phyloP scores from a whole-genome alignment of 177 flowering plant species.

The Tripterygium wilfordii region DNA sequence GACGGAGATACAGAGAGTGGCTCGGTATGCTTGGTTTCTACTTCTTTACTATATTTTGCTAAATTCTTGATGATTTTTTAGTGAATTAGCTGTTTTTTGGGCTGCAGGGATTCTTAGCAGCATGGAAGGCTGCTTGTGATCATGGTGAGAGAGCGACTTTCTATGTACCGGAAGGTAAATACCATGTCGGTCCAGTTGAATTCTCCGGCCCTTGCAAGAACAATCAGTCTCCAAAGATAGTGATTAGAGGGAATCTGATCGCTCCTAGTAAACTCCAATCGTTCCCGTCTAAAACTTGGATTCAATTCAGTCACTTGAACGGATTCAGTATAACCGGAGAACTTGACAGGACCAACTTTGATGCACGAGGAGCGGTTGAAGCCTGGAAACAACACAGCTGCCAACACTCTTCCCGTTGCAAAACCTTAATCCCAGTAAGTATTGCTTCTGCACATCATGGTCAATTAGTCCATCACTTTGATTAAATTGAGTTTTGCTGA shows the following conservation, averaged over 20 bases:
- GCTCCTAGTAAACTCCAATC: slow-evolving; percentile 10
- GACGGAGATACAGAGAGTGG: slow-evolving; percentile 21
- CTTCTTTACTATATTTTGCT: slow-evolving; percentile 2
- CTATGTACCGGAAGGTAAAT: slow-evolving; percentile 16
- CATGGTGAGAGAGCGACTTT: slow-evolving; percentile 12
- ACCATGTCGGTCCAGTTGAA: slow-evolving; percentile 12
- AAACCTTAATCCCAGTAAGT: slow-evolving; percentile 9
- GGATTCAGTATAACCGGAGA: slow-evolving; percentile 13
- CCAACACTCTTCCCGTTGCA: background rate
- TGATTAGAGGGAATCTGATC: slow-evolving; percentile 16
- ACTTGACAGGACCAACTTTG: slow-evolving; percentile 2
- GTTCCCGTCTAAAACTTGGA: slow-evolving; percentile 10
- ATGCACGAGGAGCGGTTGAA: slow-evolving; percentile 16
- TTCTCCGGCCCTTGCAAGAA: slow-evolving; percentile 16
- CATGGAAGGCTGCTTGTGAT: slow-evolving; percentile 23
- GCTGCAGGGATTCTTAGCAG: slow-evolving; percentile 17
- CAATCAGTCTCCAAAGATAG: slow-evolving; percentile 15
- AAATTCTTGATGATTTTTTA: background rate
- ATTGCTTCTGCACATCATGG: background rate
- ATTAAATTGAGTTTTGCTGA: background rate
- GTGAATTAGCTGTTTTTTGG: background rate
- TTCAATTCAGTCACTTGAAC: slow-evolving; percentile 13
- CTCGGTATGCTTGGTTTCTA: background rate
- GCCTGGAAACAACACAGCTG: slow-evolving; percentile 17
- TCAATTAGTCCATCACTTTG: background rate